A percentile compares a stretch with the other conserved stretches of the same genome.
These are phyloP conservation scores for Beauveria rudraprayagi DNA, from an alignment of 2,329 filamentous ascomycete species.

Conservation along the genomic window DNA sequence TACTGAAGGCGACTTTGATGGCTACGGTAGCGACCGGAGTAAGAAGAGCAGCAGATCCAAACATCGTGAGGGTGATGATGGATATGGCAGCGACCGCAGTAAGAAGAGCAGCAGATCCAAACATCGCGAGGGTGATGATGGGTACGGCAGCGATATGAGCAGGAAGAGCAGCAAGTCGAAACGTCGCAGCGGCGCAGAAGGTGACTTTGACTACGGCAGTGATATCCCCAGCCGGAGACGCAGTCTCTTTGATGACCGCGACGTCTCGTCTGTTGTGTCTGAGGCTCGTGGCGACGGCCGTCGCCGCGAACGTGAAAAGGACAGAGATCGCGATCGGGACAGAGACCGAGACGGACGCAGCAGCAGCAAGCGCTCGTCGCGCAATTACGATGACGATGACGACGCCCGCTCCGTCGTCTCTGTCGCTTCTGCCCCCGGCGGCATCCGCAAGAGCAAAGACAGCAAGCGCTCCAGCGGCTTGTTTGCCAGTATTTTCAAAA, in stretches of 20 bases:
- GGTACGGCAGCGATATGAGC: constrained; percentile 29
- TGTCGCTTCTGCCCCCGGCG: constrained; percentile 29
- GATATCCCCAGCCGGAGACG: constrained; percentile 32
- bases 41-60: constrained; percentile 32
- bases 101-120: constrained; percentile 34
- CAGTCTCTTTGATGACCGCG: constrained; percentile 36
- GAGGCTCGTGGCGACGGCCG: constrained; percentile 29
- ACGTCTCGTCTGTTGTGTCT: constrained; percentile 42
- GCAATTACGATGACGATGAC: constrained; percentile 35
- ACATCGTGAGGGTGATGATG: constrained; percentile 28
- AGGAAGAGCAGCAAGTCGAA: constrained; percentile 34
- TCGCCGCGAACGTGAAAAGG: constrained; percentile 26
- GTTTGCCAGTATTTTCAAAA: constrained; percentile 41
- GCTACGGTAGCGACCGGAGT: constrained; percentile 23
- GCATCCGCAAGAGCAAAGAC: constrained; percentile 29
- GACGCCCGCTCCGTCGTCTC: constrained; percentile 39
- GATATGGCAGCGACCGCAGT: constrained; percentile 25
- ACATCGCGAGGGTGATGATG: constrained; percentile 28
- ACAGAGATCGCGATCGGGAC: constrained; percentile 10
- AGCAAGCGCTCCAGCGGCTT: constrained; percentile 33
- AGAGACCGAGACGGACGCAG: constrained; percentile 3
- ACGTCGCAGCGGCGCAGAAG: constrained; percentile 28
- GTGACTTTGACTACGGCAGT: constrained; percentile 26
- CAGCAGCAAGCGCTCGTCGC: constrained; percentile 22
- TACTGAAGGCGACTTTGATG: constrained; percentile 27